Percentiles rank a stretch among this genome's conserved stretches.
Conservation (phyloP, 225 moss, liverwort and hornwort genomes). For the Lunularia cruciata region DNA sequence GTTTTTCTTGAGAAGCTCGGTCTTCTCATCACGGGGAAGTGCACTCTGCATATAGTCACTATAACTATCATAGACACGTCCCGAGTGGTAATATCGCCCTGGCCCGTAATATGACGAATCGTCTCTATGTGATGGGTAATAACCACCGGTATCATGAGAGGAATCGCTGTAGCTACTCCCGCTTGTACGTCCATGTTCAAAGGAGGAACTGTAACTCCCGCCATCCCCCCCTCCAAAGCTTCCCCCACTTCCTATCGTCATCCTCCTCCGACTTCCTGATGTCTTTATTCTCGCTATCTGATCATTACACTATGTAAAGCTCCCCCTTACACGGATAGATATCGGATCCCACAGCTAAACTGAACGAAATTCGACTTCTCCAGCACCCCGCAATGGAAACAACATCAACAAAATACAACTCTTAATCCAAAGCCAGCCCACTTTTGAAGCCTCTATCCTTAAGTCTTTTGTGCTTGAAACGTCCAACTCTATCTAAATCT, state of each 20-base stretch:
- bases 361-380: neutral
- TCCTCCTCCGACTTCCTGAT: slow-evolving; percentile 15
- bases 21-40: slow-evolving; percentile 17
- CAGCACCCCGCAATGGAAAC: neutral
- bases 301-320: too few relatives aligned
- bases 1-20: slow-evolving; percentile 18
- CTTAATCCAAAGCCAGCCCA: too few relatives aligned
- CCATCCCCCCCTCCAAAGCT: slow-evolving; percentile 23
- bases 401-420: too few relatives aligned
- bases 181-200: slow-evolving; percentile 33
- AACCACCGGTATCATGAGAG: neutral
- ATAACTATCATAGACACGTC: slow-evolving; percentile 10
- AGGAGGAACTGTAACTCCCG: slow-evolving; percentile 12
- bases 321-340: neutral
- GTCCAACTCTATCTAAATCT: neutral
- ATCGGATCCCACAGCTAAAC: slow-evolving; percentile 2
- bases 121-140: neutral
- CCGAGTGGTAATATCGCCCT: too few relatives aligned
- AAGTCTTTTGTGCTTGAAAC: neutral
- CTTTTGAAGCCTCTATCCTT: too few relatives aligned
- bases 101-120: slow-evolving; percentile 26
- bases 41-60: slow-evolving; percentile 24
- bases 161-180: slow-evolving; percentile 29
- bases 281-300: neutral
- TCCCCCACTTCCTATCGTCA: slow-evolving; percentile 37